Evolutionary conservation across 345 rosid species (phyloP).

Genomic region (Salix purpurea): DNA sequence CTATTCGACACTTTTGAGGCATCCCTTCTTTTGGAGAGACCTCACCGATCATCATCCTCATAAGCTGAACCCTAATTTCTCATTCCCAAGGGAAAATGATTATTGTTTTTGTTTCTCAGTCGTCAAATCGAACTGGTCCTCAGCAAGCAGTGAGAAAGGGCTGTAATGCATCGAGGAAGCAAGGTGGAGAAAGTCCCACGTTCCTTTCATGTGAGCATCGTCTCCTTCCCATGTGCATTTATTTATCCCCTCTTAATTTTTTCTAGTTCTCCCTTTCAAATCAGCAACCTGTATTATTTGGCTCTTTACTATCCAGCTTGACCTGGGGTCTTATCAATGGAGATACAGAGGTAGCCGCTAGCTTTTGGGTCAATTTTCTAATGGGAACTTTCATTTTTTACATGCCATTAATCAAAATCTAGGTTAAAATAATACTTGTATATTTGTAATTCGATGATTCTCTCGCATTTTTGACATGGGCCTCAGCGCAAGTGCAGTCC

Average conservation of each 20-base stretch:
- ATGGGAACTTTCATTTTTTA: no score
- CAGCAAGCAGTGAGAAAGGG: neutral
- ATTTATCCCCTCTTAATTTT: neutral
- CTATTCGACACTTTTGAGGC: neutral
- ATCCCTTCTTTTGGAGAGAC: neutral
- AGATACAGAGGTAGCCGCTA: no score
- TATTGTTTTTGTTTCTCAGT: neutral
- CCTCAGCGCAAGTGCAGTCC: no score
- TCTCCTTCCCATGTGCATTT: conserved; percentile 41
- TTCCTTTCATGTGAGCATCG: conserved; percentile 21
- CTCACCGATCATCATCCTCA: neutral
- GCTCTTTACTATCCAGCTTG: neutral
- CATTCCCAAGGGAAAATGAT: neutral
- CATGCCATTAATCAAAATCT: no score
- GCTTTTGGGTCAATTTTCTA: no score
- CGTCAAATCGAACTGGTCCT: conserved; percentile 1
- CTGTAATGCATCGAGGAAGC: conserved; percentile 3
- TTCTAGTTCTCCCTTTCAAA: neutral
- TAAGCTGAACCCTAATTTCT: neutral
- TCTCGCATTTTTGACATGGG: no score
- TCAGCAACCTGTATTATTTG: neutral
- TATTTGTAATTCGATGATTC: no score
- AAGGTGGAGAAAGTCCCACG: neutral
- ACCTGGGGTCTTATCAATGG: no score
- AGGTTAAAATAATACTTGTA: no score